Base-by-base conservation (phyloP, 768 basidiomycete species). In the Pleurotus djamor region DNA sequence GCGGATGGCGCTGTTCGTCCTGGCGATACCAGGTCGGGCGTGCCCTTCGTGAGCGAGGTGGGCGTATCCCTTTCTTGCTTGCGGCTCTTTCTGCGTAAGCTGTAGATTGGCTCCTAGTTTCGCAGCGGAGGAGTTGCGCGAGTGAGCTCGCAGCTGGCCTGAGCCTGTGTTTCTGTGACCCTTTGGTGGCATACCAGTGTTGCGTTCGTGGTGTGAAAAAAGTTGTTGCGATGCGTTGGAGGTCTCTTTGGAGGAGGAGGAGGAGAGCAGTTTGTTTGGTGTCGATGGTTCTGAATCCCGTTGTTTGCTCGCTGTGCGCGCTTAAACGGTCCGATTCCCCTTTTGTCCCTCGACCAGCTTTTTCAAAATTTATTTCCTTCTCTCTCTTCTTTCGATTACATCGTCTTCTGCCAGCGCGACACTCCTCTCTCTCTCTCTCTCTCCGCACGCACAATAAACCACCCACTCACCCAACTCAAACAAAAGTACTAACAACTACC, bases 51-150 rank as follows among this genome's bases (percentile, higher is more conserved):
- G 61, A 66, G 87, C 84, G 61, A 85, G 83, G 66, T 77, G 72
- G 32, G 65, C 65, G 59, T 68, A 69, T 10, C 68, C 69, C 57
- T 69, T 72, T 69, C 77, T 79, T 57, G 71, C 72, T 5, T 70
- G 69, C 3, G 66, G 67, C 32, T 89, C 88, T 64, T 86, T 88
- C 74, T 87, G 85, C 0, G 89, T 89, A 59, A 90, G 77, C 48
- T 88, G 87, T 12, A 90, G 77, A 66, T 83, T 88, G 52, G 82
- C 65, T 14, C 78, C 80, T 14, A 86, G 71, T 68, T 82, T 87
- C 14, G 85, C 82, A 37, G 81, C 78, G 3, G 88, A 89, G 52
- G 85, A 82, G 16, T 81, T 78, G 64, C 87, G 83, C 28, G 88
- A 85, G 66, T 89, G 87, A 2, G 84, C 74, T 65, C 86, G 86